Evolutionary conservation across 2,329 filamentous ascomycete genomes (phyloP).

Genomic region (Lecanicillium sp.): DNA sequence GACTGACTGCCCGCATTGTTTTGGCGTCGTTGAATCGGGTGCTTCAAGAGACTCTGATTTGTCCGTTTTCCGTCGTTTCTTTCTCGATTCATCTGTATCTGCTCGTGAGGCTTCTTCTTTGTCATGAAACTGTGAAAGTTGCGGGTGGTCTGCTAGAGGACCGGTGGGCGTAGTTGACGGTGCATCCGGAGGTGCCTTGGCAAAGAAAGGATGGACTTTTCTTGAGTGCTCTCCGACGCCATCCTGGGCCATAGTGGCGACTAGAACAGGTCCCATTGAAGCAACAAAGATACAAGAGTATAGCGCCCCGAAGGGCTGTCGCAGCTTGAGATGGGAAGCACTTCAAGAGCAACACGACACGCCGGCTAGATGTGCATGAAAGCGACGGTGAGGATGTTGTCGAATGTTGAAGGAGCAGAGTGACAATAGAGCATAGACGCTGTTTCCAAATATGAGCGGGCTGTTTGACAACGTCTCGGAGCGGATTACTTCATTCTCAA

Average conservation of each 20-base stretch:
- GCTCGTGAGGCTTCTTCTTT: constrained; percentile 13
- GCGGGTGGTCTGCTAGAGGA: not conserved
- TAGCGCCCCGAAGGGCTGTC: constrained; percentile 1
- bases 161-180: not conserved
- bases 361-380: too few species aligned
- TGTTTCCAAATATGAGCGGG: too few species aligned
- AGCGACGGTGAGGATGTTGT: not conserved
- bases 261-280: constrained; percentile 34
- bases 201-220: constrained; percentile 50
- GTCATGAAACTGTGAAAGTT: not conserved
- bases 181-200: constrained; percentile 13
- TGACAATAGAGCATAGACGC: too few species aligned
- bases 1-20: too few species aligned
- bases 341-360: constrained; percentile 4
- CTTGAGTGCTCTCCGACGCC: constrained; percentile 26
- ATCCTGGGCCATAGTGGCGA: constrained; percentile 36
- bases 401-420: not conserved
- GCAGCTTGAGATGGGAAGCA: not conserved
- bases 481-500: not conserved
- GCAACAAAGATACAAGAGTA: not conserved
- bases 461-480: too few species aligned
- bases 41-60: constrained; percentile 11
- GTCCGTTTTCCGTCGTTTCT: constrained; percentile 36
- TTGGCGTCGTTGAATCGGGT: constrained; percentile 1
- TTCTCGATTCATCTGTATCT: constrained; percentile 21